phyloP scores from a whole-genome alignment of 2,329 filamentous ascomycete species.

The Drechslerella dactyloides region DNA sequence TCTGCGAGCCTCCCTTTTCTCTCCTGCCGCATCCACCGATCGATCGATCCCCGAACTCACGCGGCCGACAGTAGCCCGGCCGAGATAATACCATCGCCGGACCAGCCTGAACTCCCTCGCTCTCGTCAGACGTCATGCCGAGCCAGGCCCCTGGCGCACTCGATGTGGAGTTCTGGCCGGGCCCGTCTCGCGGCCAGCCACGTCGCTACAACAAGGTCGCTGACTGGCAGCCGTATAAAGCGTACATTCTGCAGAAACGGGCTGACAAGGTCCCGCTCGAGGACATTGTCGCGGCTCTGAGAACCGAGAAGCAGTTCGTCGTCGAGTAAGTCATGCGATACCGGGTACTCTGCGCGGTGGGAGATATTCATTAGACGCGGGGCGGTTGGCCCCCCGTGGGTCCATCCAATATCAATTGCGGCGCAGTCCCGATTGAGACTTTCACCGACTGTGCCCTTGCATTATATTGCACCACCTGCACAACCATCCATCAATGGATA shows the following conservation, averaged over 20 bases:
- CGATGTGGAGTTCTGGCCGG: slow-evolving; percentile 49
- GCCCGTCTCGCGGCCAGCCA: slow-evolving; percentile 39
- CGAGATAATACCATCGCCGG: background rate
- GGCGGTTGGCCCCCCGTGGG: too few relatives aligned
- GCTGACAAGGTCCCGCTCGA: slow-evolving; percentile 35
- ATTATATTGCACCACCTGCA: background rate
- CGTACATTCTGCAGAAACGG: slow-evolving; percentile 35
- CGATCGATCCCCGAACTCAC: slow-evolving; percentile 31
- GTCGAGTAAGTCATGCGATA: slow-evolving; percentile 38
- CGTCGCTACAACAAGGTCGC: slow-evolving; percentile 43
- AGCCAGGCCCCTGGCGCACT: background rate
- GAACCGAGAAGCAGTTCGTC: slow-evolving; percentile 31
- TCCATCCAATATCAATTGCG: too few relatives aligned
- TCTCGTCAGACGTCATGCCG: slow-evolving; percentile 1
- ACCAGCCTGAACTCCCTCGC: background rate
- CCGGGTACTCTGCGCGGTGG: too few relatives aligned
- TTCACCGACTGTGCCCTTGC: background rate
- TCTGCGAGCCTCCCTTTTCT: slow-evolving; percentile 21
- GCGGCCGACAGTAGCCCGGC: background rate
- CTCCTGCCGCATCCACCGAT: slow-evolving; percentile 1
- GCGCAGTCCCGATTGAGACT: background rate
- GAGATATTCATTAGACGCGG: too few relatives aligned
- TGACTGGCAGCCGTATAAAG: slow-evolving; percentile 45
- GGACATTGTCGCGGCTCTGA: slow-evolving; percentile 39
- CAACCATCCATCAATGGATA: slow-evolving; percentile 10